Percentiles rank a stretch among this genome's conserved stretches.
phyloP scores from a whole-genome alignment of 75 land plant species.

The Selaginella tamariscina region DNA sequence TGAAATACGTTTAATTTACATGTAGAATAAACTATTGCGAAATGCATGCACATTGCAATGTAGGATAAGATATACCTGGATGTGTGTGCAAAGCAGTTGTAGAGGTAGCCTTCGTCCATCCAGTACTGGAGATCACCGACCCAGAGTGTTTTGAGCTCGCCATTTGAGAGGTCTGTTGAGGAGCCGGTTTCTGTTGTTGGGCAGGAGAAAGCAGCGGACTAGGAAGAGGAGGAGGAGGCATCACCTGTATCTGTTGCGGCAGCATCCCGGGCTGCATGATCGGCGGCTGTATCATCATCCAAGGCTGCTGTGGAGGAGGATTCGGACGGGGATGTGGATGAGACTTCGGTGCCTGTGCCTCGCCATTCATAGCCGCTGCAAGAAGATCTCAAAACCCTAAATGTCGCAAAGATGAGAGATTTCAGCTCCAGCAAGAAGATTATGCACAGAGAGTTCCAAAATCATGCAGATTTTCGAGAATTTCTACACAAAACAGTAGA shows the following conservation, averaged over 20 bases:
- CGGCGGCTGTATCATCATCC: background rate
- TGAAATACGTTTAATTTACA: no score
- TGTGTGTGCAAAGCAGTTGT: slow-evolving; percentile 39
- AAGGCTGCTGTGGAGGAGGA: background rate
- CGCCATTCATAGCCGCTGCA: no score
- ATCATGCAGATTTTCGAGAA: no score
- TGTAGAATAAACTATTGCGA: no score
- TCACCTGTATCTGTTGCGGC: background rate
- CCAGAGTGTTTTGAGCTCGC: slow-evolving; percentile 76
- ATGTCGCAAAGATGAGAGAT: no score
- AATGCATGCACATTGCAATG: background rate
- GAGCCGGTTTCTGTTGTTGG: background rate
- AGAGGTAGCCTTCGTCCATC: slow-evolving; percentile 81
- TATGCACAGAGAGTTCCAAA: no score
- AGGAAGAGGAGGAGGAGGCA: no score
- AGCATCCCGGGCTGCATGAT: background rate
- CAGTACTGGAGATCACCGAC: slow-evolving; percentile 81
- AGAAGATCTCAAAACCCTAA: no score
- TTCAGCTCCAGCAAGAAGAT: no score
- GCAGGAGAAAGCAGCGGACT: background rate
- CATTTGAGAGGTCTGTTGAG: slow-evolving; percentile 3
- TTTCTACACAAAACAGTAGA: no score
- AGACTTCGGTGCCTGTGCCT: no score
- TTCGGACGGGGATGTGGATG: background rate
- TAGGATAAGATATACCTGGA: slow-evolving; percentile 41